Percentiles rank a stretch among this genome's conserved stretches.
These are phyloP conservation scores for Ceratobasidium sp. DNA, from an alignment of 1,284 basidiomycete species.

Conservation along the genomic window DNA sequence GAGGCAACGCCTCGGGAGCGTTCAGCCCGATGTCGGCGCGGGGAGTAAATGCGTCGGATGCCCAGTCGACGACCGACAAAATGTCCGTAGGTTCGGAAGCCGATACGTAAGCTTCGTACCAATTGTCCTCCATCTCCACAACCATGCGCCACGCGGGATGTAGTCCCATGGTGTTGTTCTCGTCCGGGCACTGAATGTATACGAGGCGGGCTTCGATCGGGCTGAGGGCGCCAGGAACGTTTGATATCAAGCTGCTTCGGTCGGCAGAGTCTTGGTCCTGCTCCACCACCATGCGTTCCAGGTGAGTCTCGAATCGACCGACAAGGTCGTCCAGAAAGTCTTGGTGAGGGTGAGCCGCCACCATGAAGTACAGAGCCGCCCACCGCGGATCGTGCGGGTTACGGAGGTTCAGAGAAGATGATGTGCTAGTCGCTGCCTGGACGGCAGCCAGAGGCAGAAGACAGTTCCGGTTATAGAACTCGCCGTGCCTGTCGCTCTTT, in stretches of 20 bases:
- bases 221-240: conserved; percentile 7
- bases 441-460: conserved; percentile 40
- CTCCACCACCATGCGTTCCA: conserved; percentile 58
- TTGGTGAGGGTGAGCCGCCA: conserved; percentile 74
- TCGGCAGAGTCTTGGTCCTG: conserved; percentile 59
- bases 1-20: conserved; percentile 24
- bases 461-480: conserved; percentile 71
- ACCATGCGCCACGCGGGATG: conserved; percentile 37
- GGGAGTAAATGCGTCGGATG: not conserved
- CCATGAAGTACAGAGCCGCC: conserved; percentile 81
- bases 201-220: conserved; percentile 35
- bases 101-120: conserved; percentile 44
- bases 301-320: conserved; percentile 57
- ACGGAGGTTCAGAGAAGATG: too few relatives aligned
- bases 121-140: conserved; percentile 38
- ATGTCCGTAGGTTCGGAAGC: conserved; percentile 29
- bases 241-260: conserved; percentile 62
- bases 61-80: conserved; percentile 42
- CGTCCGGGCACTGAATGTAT: conserved; percentile 31
- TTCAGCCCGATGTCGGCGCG: not conserved
- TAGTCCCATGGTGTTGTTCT: conserved; percentile 51
- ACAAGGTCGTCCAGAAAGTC: conserved; percentile 65
- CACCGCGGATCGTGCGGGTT: conserved; percentile 60
- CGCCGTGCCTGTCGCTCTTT: conserved; percentile 20
- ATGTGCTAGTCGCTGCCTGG: conserved; percentile 51